phyloP scores from a whole-genome alignment of 2,329 filamentous ascomycete species.

The Apiospora koreana region DNA sequence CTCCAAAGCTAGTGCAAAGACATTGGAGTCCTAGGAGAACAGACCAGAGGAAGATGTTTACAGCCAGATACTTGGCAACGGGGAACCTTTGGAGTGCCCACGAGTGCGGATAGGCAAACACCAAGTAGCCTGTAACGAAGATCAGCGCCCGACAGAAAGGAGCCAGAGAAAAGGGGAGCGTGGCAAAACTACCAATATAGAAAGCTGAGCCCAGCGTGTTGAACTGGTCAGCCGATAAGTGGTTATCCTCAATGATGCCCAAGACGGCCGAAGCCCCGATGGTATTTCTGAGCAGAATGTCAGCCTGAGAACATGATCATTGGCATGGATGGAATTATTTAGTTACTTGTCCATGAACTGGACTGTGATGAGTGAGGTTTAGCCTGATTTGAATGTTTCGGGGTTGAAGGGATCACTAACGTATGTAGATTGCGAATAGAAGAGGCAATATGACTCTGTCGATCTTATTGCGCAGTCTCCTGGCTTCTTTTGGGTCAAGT shows the following conservation, averaged over 20 bases:
- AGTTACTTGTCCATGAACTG: constrained; percentile 16
- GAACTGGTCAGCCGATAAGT: constrained; percentile 13
- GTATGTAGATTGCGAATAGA: constrained; percentile 12
- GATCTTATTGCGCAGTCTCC: constrained; percentile 12
- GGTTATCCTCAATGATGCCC: constrained; percentile 14
- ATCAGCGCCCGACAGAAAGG: not conserved
- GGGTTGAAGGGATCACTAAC: not conserved
- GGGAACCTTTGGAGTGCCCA: constrained; percentile 12
- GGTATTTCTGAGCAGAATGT: not conserved
- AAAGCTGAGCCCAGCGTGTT: constrained; percentile 14
- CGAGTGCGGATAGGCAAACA: constrained; percentile 14
- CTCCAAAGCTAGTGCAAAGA: constrained; percentile 11
- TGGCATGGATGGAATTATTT: not conserved
- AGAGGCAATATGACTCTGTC: constrained; percentile 12
- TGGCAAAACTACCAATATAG: constrained; percentile 6
- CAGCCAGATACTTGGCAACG: constrained; percentile 14
- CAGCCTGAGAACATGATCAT: not conserved
- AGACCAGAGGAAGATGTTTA: constrained; percentile 13
- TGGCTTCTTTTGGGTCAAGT: not conserved
- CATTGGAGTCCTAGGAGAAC: constrained; percentile 14
- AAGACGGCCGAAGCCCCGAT: constrained; percentile 13
- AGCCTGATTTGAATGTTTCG: not conserved
- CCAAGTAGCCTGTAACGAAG: constrained; percentile 5
- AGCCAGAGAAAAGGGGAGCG: not conserved
- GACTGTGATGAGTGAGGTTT: not conserved